These are phyloP conservation scores for Metschnikowia anglica DNA, from an alignment of 805 yeast species.

Conservation along the genomic window DNA sequence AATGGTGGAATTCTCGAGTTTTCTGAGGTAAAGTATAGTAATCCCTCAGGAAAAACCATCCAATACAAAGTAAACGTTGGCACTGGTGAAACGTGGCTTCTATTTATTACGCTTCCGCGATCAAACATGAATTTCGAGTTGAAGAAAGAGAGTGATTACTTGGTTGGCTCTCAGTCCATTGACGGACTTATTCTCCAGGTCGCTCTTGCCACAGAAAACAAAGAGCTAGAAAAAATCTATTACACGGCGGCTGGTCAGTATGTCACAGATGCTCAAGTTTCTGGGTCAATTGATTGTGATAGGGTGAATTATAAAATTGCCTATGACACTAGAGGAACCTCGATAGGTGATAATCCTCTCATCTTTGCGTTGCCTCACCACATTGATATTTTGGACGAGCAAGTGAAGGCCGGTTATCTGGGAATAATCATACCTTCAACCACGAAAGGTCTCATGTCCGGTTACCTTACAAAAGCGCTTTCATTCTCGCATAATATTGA, in stretches of 20 bases:
- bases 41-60: conserved; percentile 13
- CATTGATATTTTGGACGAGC: conserved; percentile 40
- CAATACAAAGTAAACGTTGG: conserved; percentile 42
- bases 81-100: conserved; percentile 48
- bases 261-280: conserved; percentile 47
- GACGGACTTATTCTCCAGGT: conserved; percentile 51
- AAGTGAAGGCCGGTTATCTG: conserved; percentile 33
- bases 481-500: conserved; percentile 40
- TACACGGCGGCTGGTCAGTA: conserved; percentile 72
- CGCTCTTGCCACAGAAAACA: conserved; percentile 40
- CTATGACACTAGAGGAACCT: conserved; percentile 51
- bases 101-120: conserved; percentile 41
- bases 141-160: conserved; percentile 23
- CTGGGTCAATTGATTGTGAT: conserved; percentile 48
- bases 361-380: conserved; percentile 74
- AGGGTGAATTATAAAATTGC: conserved; percentile 48
- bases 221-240: conserved; percentile 41
- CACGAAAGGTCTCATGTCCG: conserved; percentile 52
- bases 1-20: conserved; percentile 1
- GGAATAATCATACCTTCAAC: conserved; percentile 50
- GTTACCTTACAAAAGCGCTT: conserved; percentile 41
- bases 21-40: not conserved
- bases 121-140: conserved; percentile 25
- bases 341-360: conserved; percentile 48
- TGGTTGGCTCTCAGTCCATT: conserved; percentile 38